A percentile compares a stretch with the other conserved stretches of the same genome.
phyloP scores from a whole-genome alignment of 345 rosid genomes.

The Hibiscus tridactylites region DNA sequence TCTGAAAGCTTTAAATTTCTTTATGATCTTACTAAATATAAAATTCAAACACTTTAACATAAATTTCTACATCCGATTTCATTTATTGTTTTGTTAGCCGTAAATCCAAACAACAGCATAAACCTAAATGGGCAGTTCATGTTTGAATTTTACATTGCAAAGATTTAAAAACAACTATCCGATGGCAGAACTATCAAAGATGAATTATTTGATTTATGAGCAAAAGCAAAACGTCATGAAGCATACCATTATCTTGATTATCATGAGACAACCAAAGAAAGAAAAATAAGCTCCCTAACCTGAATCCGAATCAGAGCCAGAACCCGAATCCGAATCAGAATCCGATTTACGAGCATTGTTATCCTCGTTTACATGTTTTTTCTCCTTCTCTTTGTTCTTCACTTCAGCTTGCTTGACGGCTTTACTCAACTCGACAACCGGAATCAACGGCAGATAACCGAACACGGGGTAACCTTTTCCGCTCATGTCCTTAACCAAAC shows the following conservation, averaged over 20 bases:
- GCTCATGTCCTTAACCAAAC: constrained; percentile 29
- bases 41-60: too few species aligned
- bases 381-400: constrained; percentile 16
- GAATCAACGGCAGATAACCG: constrained; percentile 54
- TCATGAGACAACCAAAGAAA: neutral
- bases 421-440: constrained; percentile 54
- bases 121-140: neutral
- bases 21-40: too few species aligned
- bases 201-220: neutral
- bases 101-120: neutral
- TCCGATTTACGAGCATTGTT: neutral
- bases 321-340: neutral
- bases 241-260: neutral
- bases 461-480: constrained; percentile 53
- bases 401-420: constrained; percentile 41
- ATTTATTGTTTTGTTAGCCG: neutral
- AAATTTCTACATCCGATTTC: too few species aligned
- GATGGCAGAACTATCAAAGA: neutral
- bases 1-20: too few species aligned
- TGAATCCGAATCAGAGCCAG: neutral
- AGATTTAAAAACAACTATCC: neutral
- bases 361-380: constrained; percentile 11
- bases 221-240: neutral
- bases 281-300: neutral
- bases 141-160: neutral